These are phyloP conservation scores for Paragyromitra xinjiangensis DNA, from an alignment of 495 filamentous ascomycete species.

Conservation along the genomic window DNA sequence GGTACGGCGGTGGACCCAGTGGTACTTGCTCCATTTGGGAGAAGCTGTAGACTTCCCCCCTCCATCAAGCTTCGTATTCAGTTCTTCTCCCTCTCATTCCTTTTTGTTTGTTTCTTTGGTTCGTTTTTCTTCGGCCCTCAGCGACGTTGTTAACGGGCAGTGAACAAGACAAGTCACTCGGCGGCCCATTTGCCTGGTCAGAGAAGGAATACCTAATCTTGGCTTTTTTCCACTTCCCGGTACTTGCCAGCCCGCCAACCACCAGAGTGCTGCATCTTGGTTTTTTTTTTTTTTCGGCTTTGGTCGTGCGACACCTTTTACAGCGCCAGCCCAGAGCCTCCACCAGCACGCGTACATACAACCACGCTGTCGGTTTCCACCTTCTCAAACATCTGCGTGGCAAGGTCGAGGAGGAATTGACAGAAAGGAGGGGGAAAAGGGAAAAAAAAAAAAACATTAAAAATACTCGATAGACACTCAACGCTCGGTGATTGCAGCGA, in stretches of 20 bases:
- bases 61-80: conserved; percentile 41
- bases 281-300: conserved; percentile 43
- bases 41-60: conserved; percentile 43
- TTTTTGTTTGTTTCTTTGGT: conserved; percentile 28
- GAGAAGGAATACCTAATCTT: conserved; percentile 28
- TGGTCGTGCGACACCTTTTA: conserved; percentile 55
- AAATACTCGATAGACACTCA: conserved; percentile 52
- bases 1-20: conserved; percentile 30
- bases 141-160: conserved; percentile 29
- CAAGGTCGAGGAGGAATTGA: conserved; percentile 43
- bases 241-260: conserved; percentile 51
- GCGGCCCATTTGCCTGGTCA: conserved; percentile 46
- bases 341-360: conserved; percentile 54
- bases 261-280: conserved; percentile 47
- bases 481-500: conserved; percentile 48
- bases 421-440: conserved; percentile 6
- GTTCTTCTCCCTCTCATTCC: conserved; percentile 38
- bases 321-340: conserved; percentile 53
- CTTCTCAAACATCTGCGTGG: conserved; percentile 48
- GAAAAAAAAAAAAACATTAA: conserved; percentile 29
- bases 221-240: conserved; percentile 38
- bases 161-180: conserved; percentile 12
- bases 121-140: conserved; percentile 21
- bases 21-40: conserved; percentile 43
- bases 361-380: conserved; percentile 55